A percentile compares a stretch with the other conserved stretches of the same genome.
Conservation (phyloP, 1,284 basidiomycete species). For the Gomphus bonarii region DNA sequence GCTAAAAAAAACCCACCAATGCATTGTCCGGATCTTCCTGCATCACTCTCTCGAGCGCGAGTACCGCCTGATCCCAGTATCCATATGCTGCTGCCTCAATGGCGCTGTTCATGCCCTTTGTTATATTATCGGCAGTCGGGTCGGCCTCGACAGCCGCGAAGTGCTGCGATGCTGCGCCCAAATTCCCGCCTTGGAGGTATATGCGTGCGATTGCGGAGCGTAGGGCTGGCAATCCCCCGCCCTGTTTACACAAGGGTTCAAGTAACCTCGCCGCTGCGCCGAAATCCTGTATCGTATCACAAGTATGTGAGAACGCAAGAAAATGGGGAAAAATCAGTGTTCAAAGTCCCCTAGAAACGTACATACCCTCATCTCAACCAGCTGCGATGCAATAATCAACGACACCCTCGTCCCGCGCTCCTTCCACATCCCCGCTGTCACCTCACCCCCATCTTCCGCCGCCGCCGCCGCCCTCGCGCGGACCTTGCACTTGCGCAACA, state of each 20-base stretch:
- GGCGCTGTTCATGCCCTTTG: constrained; percentile 51
- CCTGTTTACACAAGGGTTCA: constrained; percentile 45
- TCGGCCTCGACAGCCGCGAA: constrained; percentile 41
- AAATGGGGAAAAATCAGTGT: not conserved
- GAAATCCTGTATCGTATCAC: constrained; percentile 40
- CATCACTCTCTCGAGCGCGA: constrained; percentile 33
- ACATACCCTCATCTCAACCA: constrained; percentile 63
- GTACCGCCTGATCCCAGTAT: constrained; percentile 48
- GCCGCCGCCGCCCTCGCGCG: constrained; percentile 36
- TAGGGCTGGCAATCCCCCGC: constrained; percentile 37
- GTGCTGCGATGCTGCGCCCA: constrained; percentile 43
- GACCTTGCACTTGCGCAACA: constrained; percentile 67
- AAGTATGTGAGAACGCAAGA: not conserved
- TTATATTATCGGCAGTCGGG: constrained; percentile 28
- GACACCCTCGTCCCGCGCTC: constrained; percentile 61
- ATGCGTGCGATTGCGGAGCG: constrained; percentile 61
- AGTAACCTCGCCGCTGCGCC: constrained; percentile 54
- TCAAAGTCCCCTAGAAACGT: not conserved
- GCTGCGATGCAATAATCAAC: constrained; percentile 61
- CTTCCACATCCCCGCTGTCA: constrained; percentile 50
- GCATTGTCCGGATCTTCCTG: constrained; percentile 45
- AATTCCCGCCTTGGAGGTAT: constrained; percentile 60
- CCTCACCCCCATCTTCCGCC: not conserved
- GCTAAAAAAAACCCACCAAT: constrained; percentile 32
- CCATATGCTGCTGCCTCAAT: constrained; percentile 55